A percentile compares a stretch with the other conserved stretches of the same genome.
Conservation (phyloP, 2,329 filamentous ascomycete genomes). For the Cladophialophora carrionii region DNA sequence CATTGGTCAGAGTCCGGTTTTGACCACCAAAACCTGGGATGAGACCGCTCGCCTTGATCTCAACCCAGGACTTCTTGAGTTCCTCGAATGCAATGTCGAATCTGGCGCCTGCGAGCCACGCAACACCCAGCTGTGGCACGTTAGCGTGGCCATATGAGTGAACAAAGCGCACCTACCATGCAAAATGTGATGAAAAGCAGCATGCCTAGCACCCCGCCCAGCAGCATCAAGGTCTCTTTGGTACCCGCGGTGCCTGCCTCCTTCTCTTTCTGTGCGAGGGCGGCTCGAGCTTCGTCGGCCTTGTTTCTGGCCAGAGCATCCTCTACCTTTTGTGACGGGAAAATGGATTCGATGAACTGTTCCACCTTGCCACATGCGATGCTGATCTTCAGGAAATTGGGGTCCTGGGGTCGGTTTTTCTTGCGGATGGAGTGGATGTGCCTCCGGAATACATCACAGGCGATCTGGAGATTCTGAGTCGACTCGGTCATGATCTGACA, state of each 20-base stretch:
- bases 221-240: slow-evolving; percentile 64
- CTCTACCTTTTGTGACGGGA: slow-evolving; percentile 77
- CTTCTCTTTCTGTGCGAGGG: slow-evolving; percentile 50
- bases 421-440: slow-evolving; percentile 82
- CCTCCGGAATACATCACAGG: slow-evolving; percentile 79
- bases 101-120: slow-evolving; percentile 78
- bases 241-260: slow-evolving; percentile 55
- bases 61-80: slow-evolving; percentile 50
- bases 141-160: slow-evolving; percentile 15
- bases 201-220: slow-evolving; percentile 67
- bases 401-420: slow-evolving; percentile 93
- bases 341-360: slow-evolving; percentile 76
- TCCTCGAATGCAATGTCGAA: slow-evolving; percentile 72
- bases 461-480: slow-evolving; percentile 81
- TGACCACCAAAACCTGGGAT: slow-evolving; percentile 8
- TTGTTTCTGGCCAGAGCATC: slow-evolving; percentile 55
- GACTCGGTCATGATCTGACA: slow-evolving; percentile 90
- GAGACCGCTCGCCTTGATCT: slow-evolving; percentile 21
- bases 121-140: slow-evolving; percentile 66
- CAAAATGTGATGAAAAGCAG: slow-evolving; percentile 70
- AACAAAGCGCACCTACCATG: slow-evolving; percentile 69
- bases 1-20: slow-evolving; percentile 3
- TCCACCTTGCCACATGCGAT: slow-evolving; percentile 81
- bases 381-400: slow-evolving; percentile 89
- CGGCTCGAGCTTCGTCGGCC: slow-evolving; percentile 41